Conservation (phyloP, 1,139 yeast genomes). For the Torulaspora pretoriensis region DNA sequence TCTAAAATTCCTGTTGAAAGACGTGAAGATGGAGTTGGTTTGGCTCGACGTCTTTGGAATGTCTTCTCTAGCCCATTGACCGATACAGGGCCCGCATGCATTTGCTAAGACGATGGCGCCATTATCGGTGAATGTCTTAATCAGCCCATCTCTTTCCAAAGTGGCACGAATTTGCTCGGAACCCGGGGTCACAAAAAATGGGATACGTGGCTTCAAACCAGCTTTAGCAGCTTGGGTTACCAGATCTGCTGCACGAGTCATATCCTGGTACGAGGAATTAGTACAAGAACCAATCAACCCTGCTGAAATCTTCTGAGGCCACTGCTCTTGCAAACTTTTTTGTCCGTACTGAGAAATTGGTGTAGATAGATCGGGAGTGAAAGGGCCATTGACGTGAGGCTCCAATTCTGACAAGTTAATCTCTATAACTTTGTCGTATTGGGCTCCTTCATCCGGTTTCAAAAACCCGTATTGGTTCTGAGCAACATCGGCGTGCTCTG, state of each 20-base stretch:
- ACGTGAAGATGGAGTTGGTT: conserved; percentile 82
- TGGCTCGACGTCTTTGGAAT: conserved; percentile 62
- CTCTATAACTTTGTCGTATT: conserved; percentile 80
- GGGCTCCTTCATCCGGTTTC: conserved; percentile 74
- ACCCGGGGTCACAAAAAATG: conserved; percentile 95
- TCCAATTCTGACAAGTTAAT: conserved; percentile 70
- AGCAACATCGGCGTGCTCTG: conserved; percentile 70
- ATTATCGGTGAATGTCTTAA: conserved; percentile 69
- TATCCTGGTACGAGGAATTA: conserved; percentile 94
- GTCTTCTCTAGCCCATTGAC: conserved; percentile 90
- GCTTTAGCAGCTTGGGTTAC: conserved; percentile 77
- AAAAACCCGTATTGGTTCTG: conserved; percentile 58
- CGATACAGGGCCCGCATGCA: conserved; percentile 99
- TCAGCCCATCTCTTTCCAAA: conserved; percentile 88
- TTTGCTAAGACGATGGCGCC: conserved; percentile 92
- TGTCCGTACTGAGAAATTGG: conserved; percentile 70
- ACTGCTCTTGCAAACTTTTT: conserved; percentile 59
- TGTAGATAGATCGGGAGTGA: conserved; percentile 90
- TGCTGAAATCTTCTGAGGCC: conserved; percentile 81
- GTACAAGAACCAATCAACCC: conserved; percentile 98
- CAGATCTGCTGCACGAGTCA: conserved; percentile 89
- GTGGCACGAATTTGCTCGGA: conserved; percentile 99
- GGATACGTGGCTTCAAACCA: conserved; percentile 88
- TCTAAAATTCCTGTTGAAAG: conserved; percentile 93
- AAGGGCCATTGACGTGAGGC: conserved; percentile 92